Conservation (phyloP, 176 grass and related monocot species). For the Carex kokanica region DNA sequence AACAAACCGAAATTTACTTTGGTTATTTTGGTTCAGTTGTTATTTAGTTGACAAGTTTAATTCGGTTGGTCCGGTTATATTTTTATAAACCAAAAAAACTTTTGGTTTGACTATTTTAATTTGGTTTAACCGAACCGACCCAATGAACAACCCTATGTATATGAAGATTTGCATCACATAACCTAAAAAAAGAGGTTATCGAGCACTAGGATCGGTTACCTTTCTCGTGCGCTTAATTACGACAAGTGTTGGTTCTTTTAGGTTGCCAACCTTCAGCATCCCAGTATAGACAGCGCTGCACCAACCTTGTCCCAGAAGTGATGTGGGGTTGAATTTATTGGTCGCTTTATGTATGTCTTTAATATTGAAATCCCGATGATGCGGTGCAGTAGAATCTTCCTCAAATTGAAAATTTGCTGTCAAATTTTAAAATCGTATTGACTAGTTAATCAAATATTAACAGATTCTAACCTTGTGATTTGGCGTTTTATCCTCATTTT, state of each 20-base stretch:
- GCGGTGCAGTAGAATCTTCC: not conserved
- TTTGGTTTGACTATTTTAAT: too few species aligned
- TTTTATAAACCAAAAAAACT: too few species aligned
- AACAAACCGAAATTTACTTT: too few species aligned
- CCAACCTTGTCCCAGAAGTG: conserved; percentile 13
- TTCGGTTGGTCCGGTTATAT: too few species aligned
- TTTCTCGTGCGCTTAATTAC: conserved; percentile 3
- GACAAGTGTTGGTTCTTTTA: not conserved
- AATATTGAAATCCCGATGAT: not conserved
- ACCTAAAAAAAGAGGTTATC: not conserved
- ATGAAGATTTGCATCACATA: not conserved
- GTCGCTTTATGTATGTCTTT: not conserved
- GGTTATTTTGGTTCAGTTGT: too few species aligned
- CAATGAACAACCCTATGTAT: not conserved
- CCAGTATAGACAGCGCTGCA: conserved; percentile 9
- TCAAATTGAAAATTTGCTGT: conserved; percentile 4
- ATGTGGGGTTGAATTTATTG: conserved; percentile 3
- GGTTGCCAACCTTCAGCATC: not conserved
- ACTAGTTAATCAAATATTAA: conserved; percentile 5
- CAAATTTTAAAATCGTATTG: not conserved
- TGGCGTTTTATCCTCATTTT: not conserved
- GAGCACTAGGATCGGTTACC: not conserved
- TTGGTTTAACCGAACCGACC: too few species aligned
- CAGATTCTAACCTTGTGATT: not conserved
- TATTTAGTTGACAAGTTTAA: too few species aligned